Percentiles rank a stretch among this genome's conserved stretches.
Evolutionary conservation across 2,329 filamentous ascomycete genomes (phyloP).

Genomic region (Stagonosporopsis cucurbitacearum): DNA sequence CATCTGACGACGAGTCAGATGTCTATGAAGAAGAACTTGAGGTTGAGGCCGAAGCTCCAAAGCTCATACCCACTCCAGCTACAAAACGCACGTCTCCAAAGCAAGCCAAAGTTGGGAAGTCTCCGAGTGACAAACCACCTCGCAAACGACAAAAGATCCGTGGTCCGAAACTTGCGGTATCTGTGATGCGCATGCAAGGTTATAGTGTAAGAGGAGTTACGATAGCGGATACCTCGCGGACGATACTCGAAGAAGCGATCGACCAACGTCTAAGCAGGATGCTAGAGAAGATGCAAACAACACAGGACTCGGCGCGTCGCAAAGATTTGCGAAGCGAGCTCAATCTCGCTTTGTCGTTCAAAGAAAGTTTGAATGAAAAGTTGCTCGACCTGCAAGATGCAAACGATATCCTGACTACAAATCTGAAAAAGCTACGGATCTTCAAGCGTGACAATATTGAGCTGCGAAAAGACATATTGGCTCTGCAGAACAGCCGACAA

Average conservation of each 20-base stretch:
- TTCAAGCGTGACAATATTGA: conserved; percentile 54
- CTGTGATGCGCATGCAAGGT: conserved; percentile 50
- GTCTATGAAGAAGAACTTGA: conserved; percentile 26
- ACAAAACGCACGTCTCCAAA: conserved; percentile 23
- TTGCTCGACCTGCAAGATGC: conserved; percentile 60
- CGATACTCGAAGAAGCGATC: conserved; percentile 58
- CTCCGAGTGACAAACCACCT: conserved; percentile 29
- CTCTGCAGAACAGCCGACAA: conserved; percentile 57
- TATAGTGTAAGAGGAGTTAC: conserved; percentile 51
- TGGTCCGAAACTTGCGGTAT: conserved; percentile 41
- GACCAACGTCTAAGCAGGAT: conserved; percentile 54
- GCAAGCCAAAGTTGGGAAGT: conserved; percentile 19
- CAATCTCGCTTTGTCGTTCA: conserved; percentile 57
- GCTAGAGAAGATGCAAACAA: conserved; percentile 46
- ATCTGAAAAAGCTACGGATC: conserved; percentile 54
- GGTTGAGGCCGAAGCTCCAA: conserved; percentile 19
- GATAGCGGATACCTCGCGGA: conserved; percentile 60
- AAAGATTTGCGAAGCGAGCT: conserved; percentile 53
- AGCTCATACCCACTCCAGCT: conserved; percentile 19
- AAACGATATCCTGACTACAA: conserved; percentile 57
- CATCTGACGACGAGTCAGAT: conserved; percentile 5
- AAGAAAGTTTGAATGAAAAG: conserved; percentile 56
- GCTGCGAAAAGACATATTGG: conserved; percentile 56
- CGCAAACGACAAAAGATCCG: conserved; percentile 38
- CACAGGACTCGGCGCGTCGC: conserved; percentile 49